These are phyloP conservation scores for Umbelopsis vinacea DNA, from an alignment of 192 early-diverging fungal genomes.

Conservation along the genomic window DNA sequence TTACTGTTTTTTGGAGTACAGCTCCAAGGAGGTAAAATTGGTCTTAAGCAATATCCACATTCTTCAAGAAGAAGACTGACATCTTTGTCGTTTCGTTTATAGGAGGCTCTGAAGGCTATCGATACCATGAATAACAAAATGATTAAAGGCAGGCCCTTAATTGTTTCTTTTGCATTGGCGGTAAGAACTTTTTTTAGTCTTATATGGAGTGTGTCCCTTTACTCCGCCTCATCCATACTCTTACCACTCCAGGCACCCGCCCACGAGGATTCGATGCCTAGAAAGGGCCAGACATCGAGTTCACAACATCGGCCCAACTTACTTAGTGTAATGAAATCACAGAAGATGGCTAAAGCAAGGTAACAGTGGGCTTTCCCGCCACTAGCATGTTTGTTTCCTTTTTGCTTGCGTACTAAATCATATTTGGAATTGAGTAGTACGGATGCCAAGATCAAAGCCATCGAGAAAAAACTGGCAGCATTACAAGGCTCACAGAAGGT, in stretches of 20 bases:
- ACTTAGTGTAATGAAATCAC: conserved; percentile 49
- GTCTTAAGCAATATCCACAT: background rate
- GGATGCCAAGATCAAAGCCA: conserved; percentile 67
- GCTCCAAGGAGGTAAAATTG: conserved; percentile 42
- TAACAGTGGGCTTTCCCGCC: conserved; percentile 8
- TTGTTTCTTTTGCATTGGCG: conserved; percentile 63
- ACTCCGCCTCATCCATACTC: background rate
- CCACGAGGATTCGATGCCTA: conserved; percentile 40
- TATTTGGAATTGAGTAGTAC: conserved; percentile 38
- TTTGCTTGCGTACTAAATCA: background rate
- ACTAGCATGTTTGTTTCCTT: background rate
- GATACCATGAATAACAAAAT: conserved; percentile 54
- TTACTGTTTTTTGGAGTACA: conserved; percentile 74
- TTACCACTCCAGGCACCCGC: conserved; percentile 41
- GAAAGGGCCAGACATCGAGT: conserved; percentile 33
- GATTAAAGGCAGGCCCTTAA: conserved; percentile 58
- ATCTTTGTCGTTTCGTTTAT: background rate
- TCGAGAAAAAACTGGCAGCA: conserved; percentile 67
- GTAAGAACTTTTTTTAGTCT: conserved; percentile 40
- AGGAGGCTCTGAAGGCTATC: conserved; percentile 61
- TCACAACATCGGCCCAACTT: conserved; percentile 43
- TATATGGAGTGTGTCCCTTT: background rate
- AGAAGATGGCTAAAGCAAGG: conserved; percentile 51
- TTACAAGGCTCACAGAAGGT: conserved; percentile 28
- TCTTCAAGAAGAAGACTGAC: background rate